Base-by-base conservation (phyloP, 2,329 filamentous ascomycete genomes). In the Nigrospora sphaerica region DNA sequence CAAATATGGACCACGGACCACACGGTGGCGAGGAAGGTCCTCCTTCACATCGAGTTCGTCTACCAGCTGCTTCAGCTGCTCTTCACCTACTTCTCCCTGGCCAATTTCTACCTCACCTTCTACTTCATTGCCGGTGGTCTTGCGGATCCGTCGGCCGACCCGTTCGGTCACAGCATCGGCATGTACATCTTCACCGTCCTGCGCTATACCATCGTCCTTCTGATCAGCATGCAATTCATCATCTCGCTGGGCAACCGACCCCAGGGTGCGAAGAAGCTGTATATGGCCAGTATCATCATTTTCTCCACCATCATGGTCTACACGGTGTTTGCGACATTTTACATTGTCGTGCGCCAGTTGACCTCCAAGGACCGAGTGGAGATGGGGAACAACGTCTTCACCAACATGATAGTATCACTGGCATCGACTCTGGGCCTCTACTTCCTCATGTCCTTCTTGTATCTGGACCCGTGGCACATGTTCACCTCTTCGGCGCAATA, bases 391-490 rank as follows among this genome's bases (percentile, higher is more conserved):
- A 95, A 95, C 62, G 78, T 95, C 49, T 95, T 98, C 71, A 93
- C 91, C 49, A 97, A 97, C 67, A 78, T 98, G 51, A 88, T 97
- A 60, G 82, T 98, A 43, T 93, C 87, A 7, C 85, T 86, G n/a
- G 73, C 85, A 4, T 95, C 89, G 2, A 98, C 93, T 0, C 71
- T 96, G 36, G 93, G 95, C 1, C 75, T 98, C 35, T 98, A 97
- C 75, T 93, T 98, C 72, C 67, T 95, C 69, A 95, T 95, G 84
- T 93, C 86, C 19, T 89, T 98, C 70, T 70, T 98, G 50, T 98
- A 98, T 68, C 80, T 98, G 40, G 95, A 98, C 57, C 93, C 93
- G 0, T 98, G 93, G 93, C 93, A 98, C 73, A 93, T 98, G 87
- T 86, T 98, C 70, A 98, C 93, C 12, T 92, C 85, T 0, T 83